Evolutionary conservation across 1,284 basidiomycete genomes (phyloP).

Genomic region (Malassezia yamatoensis): DNA sequence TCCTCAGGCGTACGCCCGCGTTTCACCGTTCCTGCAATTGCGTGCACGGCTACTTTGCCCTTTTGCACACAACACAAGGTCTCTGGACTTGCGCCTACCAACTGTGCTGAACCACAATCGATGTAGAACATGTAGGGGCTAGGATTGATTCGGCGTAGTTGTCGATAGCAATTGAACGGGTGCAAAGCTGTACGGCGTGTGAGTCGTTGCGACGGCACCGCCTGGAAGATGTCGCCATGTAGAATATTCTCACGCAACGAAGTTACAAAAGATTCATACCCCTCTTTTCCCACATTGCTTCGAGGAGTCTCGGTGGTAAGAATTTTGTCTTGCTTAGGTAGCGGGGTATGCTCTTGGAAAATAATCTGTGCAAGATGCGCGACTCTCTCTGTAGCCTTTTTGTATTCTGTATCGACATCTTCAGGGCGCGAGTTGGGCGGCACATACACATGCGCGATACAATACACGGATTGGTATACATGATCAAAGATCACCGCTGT

Average conservation of each 20-base stretch:
- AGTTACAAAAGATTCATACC: slow-evolving; percentile 87
- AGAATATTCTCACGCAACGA: slow-evolving; percentile 85
- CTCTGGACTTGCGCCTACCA: slow-evolving; percentile 95
- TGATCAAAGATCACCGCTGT: slow-evolving; percentile 94
- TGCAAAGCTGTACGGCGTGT: slow-evolving; percentile 74
- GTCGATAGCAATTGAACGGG: slow-evolving; percentile 93
- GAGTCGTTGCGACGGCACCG: slow-evolving; percentile 87
- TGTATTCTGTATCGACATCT: slow-evolving; percentile 43
- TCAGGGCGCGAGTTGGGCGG: slow-evolving; percentile 55
- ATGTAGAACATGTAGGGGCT: slow-evolving; percentile 99
- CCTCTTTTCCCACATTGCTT: slow-evolving; percentile 85
- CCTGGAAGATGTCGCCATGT: slow-evolving; percentile 96
- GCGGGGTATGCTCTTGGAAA: slow-evolving; percentile 51
- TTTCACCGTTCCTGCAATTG: slow-evolving; percentile 89
- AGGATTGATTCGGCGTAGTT: slow-evolving; percentile 85
- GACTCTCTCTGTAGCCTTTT: slow-evolving; percentile 21
- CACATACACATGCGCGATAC: slow-evolving; percentile 82
- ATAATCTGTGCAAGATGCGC: slow-evolving; percentile 20
- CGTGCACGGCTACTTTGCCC: slow-evolving; percentile 86
- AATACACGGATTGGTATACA: slow-evolving; percentile 87
- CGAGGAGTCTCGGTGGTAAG: slow-evolving; percentile 42
- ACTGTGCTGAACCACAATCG: slow-evolving; percentile 71
- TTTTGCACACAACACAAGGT: slow-evolving; percentile 87
- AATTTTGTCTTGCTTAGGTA: slow-evolving; percentile 53
- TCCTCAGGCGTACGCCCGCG: slow-evolving; percentile 74